Evolutionary conservation across 2,329 filamentous ascomycete genomes (phyloP).

Genomic region (Myriosclerotinia scirpicola): DNA sequence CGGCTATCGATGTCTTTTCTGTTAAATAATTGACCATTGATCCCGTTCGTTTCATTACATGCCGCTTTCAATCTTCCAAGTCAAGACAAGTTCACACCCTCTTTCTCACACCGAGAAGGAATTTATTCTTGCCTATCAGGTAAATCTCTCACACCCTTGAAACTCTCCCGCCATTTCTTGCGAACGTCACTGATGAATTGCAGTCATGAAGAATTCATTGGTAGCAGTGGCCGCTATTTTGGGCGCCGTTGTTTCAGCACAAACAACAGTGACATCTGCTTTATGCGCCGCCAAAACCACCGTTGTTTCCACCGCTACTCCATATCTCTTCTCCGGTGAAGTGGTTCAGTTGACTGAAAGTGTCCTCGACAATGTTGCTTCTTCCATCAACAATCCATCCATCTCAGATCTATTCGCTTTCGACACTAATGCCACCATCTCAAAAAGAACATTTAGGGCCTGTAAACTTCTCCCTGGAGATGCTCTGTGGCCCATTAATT

Average conservation of each 20-base stretch:
- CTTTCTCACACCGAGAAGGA: constrained; percentile 1
- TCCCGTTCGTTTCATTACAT: background rate
- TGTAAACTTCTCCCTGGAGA: constrained; percentile 37
- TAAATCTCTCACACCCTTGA: background rate
- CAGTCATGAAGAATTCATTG: constrained; percentile 14
- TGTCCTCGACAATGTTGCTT: constrained; percentile 28
- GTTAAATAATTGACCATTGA: constrained; percentile 2
- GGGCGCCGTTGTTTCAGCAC: background rate
- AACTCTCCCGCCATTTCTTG: background rate
- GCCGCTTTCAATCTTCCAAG: constrained; percentile 1
- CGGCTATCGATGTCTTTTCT: background rate
- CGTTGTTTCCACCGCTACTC: background rate
- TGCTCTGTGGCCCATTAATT: constrained; percentile 48
- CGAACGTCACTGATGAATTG: background rate
- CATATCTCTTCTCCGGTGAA: constrained; percentile 25
- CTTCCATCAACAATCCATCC: constrained; percentile 24
- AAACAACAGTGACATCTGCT: background rate
- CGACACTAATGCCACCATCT: constrained; percentile 1
- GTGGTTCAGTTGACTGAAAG: constrained; percentile 30
- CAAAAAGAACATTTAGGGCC: constrained; percentile 1
- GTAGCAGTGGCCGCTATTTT: background rate
- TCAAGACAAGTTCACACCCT: background rate
- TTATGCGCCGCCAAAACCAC: background rate
- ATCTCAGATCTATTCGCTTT: constrained; percentile 25
- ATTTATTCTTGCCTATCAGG: background rate